phyloP scores from a whole-genome alignment of 2,329 filamentous ascomycete genomes.

The Clonostachys solani region DNA sequence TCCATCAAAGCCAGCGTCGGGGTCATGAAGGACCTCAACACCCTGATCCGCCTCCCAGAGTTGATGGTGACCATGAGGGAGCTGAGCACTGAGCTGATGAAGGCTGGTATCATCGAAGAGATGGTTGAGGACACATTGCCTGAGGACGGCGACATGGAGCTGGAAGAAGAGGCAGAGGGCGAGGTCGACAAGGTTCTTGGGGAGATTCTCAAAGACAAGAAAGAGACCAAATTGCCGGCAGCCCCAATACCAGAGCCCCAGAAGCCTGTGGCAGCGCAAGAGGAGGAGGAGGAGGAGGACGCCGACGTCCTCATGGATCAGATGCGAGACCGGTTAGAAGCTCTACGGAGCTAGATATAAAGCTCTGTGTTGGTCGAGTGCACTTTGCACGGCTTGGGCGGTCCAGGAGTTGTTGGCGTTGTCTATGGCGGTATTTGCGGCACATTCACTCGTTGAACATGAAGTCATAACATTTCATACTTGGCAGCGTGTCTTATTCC shows the following conservation, averaged over 20 bases:
- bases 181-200: conserved; percentile 93
- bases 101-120: conserved; percentile 95
- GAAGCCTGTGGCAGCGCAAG: conserved; percentile 47
- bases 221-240: conserved; percentile 55
- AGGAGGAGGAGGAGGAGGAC: conserved; percentile 76
- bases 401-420: too few species aligned
- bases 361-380: not conserved
- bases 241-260: conserved; percentile 53
- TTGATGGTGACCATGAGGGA: conserved; percentile 87
- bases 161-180: conserved; percentile 70
- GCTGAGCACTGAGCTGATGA: conserved; percentile 81
- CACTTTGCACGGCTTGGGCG: too few species aligned
- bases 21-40: conserved; percentile 97
- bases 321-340: conserved; percentile 89
- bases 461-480: too few species aligned
- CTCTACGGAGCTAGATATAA: conserved; percentile 68
- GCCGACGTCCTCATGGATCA: conserved; percentile 88
- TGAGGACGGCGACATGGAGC: conserved; percentile 65
- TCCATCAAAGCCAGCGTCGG: conserved; percentile 81
- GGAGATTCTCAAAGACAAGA: conserved; percentile 82
- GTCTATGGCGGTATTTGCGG: too few species aligned
- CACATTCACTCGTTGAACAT: too few species aligned
- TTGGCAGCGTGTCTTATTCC: too few species aligned
- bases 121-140: conserved; percentile 88
- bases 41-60: conserved; percentile 77